Base-by-base conservation (phyloP, 2,329 filamentous ascomycete genomes). In the Claviceps purpurea region DNA sequence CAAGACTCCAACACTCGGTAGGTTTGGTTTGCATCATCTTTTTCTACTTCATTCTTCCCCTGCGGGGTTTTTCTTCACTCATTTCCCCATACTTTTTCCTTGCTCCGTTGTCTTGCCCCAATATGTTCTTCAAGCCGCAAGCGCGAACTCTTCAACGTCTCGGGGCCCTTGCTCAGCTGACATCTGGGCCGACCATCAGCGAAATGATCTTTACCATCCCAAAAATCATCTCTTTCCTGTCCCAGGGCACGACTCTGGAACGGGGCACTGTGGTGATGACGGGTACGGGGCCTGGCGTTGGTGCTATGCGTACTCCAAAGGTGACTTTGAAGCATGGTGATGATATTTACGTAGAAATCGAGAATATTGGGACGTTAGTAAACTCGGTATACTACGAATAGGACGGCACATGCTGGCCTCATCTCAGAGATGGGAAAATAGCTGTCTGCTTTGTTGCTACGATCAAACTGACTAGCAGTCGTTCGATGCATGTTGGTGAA, bases 251-350 rank as follows among this genome's bases (percentile, higher is more conserved):
- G 11, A 83, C 81, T 1, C 63, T 84, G 49, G 61, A 79, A 49
- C 75, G 75, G 2, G 81, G 79, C 7, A 78, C 82, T 61, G 48
- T 83, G 42, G 79, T 84, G 53, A 81, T 82, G 59, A 84, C 79
- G 5, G 80, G 80, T 54, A 84, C 80, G 66, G 65, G 65, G 0
- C 64, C 66, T 0, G 72, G 24, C 8, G 70, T 74, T 18, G 72
- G 72, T 5, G 64, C 65, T 3, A 67, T 68, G 58, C 62, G 67
- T 38, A 64, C 66, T 34, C 68, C 69, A 0, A 70, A 70, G 49
- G 60, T 70, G 22, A 64, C 62, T 6, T 53, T 73, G 41, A 62
- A 60, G 14, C 54, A 66, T 47, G 65, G 64, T 4, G 68, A 71
- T 57, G 64, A 68, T 49, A 68, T 71, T 49, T 57, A 64, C 38